Evolutionary conservation across 2,329 filamentous ascomycete species (phyloP), one percentile per base, ranked within the genome.

Genomic region (Calonectria naviculata): DNA sequence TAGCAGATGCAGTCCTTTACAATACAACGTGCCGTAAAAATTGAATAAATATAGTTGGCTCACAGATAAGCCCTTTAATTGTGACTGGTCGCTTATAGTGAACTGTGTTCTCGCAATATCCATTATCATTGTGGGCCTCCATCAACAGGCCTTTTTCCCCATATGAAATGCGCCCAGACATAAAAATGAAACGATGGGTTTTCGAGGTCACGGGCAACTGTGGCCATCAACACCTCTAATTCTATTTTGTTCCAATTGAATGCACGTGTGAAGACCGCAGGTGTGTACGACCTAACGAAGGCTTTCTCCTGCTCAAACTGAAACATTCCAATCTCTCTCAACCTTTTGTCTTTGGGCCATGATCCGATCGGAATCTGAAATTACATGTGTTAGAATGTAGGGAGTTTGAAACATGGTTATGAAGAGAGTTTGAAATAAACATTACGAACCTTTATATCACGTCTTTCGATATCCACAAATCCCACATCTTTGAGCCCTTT

Each of bases 171-270:
- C 0, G 71, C 61, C 0, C 72, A 72, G 2, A 75, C 54, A 54
- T 76, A 76, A 0, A 76, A 63, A 13, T 76, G 74, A 7, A 71
- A 56, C 19, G 47, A 19, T 8, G 74, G 68, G 8, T 73, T 56
- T 5, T 65, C 44, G 9, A 76, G 46, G 17, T 76, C 74, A 15
- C 52, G 72, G 46, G 72, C 74, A 7, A 75, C 71, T 46, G 71
- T 73, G 6, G 71, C 74, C 66, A 74, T 70, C 1, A 75, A 70
- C 0, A 74, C 65, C 44, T 71, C 68, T n/a, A 75, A 70, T 31
- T 75, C 73, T 0, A 65, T 47, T 7, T 72, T 65, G 2, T 68
- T 58, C 74, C 74, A 75, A 9, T 73, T 73, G 0, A 75, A 69
- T 19, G 74, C 26, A 6, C 67, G 72, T 1, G 72, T 74, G 42